Conservation (phyloP, 75 land plant species). For the Cupressus sempervirens region DNA sequence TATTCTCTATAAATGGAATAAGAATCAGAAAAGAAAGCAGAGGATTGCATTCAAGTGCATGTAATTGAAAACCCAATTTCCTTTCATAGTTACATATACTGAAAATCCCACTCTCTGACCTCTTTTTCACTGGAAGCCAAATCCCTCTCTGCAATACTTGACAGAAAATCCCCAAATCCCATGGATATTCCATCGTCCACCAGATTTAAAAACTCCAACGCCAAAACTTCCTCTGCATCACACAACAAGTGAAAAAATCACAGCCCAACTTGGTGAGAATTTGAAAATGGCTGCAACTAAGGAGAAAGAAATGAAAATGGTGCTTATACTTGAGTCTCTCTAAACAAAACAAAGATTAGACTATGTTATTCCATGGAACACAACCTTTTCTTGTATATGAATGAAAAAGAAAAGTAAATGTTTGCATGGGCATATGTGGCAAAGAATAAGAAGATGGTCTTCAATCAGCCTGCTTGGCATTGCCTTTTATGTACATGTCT, state of each 20-base stretch:
- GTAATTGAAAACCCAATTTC: slow-evolving; percentile 12
- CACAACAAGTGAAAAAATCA: neutral
- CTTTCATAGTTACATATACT: neutral
- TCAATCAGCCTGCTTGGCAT: too few species aligned
- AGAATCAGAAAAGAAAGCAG: slow-evolving; percentile 54
- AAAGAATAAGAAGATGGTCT: too few species aligned
- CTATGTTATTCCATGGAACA: too few species aligned
- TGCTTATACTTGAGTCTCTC: slow-evolving; percentile 28
- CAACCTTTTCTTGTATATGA: too few species aligned
- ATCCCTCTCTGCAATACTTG: slow-evolving; percentile 50
- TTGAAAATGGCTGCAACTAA: slow-evolving; percentile 59
- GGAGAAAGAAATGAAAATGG: slow-evolving; percentile 66
- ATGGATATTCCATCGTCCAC: slow-evolving; percentile 75
- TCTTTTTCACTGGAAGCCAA: slow-evolving; percentile 34
- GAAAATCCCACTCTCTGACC: slow-evolving; percentile 45
- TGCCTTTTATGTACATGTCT: too few species aligned
- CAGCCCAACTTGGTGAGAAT: too few species aligned
- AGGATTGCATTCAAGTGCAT: slow-evolving; percentile 50
- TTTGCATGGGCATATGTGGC: too few species aligned
- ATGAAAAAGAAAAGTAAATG: too few species aligned
- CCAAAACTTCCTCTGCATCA: slow-evolving; percentile 56
- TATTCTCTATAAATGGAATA: slow-evolving; percentile 40
- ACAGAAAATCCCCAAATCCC: slow-evolving; percentile 67
- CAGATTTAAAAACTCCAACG: slow-evolving; percentile 57
- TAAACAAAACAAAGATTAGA: too few species aligned